Conservation (phyloP, 257 asterid species). For the Jasminum sambac region DNA sequence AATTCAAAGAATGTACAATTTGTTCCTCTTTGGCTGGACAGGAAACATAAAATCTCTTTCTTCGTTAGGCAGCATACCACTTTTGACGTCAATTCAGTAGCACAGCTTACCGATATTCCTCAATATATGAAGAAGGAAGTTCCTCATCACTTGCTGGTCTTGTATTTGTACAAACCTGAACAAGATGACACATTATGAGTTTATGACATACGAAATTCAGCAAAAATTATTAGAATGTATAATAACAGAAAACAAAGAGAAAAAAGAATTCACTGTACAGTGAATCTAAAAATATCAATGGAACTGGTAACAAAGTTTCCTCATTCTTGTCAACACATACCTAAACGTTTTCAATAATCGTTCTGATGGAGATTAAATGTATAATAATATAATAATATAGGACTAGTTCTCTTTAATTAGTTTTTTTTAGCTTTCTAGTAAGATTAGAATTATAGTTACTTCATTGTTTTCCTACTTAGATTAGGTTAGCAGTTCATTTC, state of each 20-base stretch:
- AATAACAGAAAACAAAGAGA: not conserved
- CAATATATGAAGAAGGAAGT: constrained; percentile 83
- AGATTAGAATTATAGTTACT: too few species aligned
- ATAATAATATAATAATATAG: too few species aligned
- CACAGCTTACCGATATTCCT: constrained; percentile 73
- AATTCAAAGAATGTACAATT: constrained; percentile 16
- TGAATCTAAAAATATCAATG: not conserved
- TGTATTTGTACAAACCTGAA: constrained; percentile 65
- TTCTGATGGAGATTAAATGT: not conserved
- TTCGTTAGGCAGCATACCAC: constrained; percentile 18
- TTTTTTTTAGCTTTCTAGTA: too few species aligned
- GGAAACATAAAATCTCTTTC: constrained; percentile 1
- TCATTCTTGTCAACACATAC: not conserved
- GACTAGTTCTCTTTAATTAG: too few species aligned
- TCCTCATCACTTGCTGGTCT: constrained; percentile 91
- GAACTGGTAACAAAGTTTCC: not conserved
- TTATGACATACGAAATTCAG: not conserved
- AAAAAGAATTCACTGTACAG: not conserved
- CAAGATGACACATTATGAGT: constrained; percentile 26
- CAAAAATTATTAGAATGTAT: not conserved
- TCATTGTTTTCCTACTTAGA: too few species aligned
- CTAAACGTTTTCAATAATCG: not conserved
- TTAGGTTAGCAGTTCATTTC: too few species aligned
- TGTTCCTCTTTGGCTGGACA: constrained; percentile 7
- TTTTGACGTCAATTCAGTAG: constrained; percentile 19